phyloP scores from a whole-genome alignment of 192 early-diverging fungal species.

The Coemansia sp. region DNA sequence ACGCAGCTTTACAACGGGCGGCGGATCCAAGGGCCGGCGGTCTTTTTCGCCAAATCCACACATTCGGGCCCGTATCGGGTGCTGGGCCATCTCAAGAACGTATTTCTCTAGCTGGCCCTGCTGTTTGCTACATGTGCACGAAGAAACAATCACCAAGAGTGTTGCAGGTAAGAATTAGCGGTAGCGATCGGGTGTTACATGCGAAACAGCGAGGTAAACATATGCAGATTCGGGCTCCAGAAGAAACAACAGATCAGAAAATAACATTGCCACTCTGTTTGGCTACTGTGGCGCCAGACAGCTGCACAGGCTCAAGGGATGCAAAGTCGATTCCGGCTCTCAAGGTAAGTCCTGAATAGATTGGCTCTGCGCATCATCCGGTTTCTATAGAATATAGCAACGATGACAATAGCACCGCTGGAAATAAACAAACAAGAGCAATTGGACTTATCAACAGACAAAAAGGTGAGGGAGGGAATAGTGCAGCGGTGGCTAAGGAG shows the following conservation, averaged over 20 bases:
- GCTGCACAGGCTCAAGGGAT: background rate
- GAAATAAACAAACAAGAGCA: background rate
- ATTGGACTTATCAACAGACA: background rate
- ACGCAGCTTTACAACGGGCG: slow-evolving; percentile 64
- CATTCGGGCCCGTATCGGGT: slow-evolving; percentile 72
- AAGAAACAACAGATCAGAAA: background rate
- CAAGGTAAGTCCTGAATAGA: background rate
- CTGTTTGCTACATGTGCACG: slow-evolving; percentile 22
- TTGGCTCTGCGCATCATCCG: background rate
- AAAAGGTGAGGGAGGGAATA: background rate
- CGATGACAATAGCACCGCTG: background rate
- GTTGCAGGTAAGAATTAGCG: slow-evolving; percentile 2
- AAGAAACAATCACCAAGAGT: background rate
- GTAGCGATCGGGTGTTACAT: background rate
- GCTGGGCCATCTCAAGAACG: slow-evolving; percentile 65
- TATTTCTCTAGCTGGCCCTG: slow-evolving; percentile 56
- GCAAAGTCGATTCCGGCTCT: background rate
- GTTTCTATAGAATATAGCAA: slow-evolving; percentile 3
- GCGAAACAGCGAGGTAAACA: background rate
- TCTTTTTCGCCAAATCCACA: slow-evolving; percentile 81
- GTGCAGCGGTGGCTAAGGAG: slow-evolving; percentile 7
- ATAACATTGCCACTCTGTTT: slow-evolving; percentile 2
- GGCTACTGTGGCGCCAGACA: background rate
- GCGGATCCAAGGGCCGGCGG: slow-evolving; percentile 67
- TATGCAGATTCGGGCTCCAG: background rate